These are phyloP conservation scores for Monosporascus sp. DNA, from an alignment of 2,329 filamentous ascomycete genomes.

Conservation along the genomic window DNA sequence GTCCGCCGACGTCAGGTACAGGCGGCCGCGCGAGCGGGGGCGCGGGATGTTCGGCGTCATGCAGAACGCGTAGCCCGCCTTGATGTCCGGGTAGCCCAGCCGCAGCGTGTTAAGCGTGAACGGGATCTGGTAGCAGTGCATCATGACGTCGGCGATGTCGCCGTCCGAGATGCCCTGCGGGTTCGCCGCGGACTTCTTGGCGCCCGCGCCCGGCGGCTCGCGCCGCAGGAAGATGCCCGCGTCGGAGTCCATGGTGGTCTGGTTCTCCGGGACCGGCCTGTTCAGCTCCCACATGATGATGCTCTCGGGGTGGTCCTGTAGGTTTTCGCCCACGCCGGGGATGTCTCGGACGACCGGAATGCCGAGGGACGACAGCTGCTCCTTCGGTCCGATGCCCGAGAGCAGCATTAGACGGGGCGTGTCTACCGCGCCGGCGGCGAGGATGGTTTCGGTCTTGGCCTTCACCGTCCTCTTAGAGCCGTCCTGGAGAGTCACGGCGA, in stretches of 20 bases:
- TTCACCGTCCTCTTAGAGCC: conserved; percentile 51
- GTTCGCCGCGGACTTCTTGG: conserved; percentile 43
- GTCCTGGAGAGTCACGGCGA: conserved; percentile 58
- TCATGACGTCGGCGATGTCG: conserved; percentile 81
- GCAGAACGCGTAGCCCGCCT: conserved; percentile 79
- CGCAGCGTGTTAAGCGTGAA: conserved; percentile 82
- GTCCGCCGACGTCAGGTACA: conserved; percentile 73
- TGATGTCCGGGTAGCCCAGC: conserved; percentile 60
- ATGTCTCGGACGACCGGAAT: conserved; percentile 53
- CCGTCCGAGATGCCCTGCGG: conserved; percentile 55
- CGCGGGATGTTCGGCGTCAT: conserved; percentile 91
- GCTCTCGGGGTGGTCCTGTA: conserved; percentile 56
- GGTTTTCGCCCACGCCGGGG: conserved; percentile 56
- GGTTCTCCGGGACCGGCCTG: conserved; percentile 68
- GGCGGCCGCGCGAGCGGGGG: conserved; percentile 68
- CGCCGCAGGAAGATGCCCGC: conserved; percentile 84
- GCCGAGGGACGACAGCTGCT: conserved; percentile 47
- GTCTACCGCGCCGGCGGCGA: conserved; percentile 76
- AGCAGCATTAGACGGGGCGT: conserved; percentile 64
- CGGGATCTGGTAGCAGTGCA: conserved; percentile 95
- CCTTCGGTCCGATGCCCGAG: conserved; percentile 51
- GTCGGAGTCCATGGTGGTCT: conserved; percentile 89
- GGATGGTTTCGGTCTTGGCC: conserved; percentile 70
- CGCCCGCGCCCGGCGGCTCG: conserved; percentile 63
- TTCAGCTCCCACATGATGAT: conserved; percentile 73